These are phyloP conservation scores for Tricholoma sp. DNA, from an alignment of 768 basidiomycete genomes.

Conservation along the genomic window DNA sequence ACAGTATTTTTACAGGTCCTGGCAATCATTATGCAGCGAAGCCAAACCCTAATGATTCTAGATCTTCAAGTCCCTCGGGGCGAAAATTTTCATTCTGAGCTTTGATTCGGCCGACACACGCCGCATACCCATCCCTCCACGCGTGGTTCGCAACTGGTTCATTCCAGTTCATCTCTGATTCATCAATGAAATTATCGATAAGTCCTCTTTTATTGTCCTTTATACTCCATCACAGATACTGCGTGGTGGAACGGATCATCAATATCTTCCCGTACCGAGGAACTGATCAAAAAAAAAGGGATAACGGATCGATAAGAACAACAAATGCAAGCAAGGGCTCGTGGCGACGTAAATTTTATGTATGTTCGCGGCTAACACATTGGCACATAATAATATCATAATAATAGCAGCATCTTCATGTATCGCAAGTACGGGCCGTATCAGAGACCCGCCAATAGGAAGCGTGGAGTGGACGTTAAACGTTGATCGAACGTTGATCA, in stretches of 20 bases:
- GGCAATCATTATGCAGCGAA: neutral
- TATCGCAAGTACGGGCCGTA: neutral
- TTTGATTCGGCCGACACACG: neutral
- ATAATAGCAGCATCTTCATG: neutral
- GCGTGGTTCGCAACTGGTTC: neutral
- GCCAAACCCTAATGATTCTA: neutral
- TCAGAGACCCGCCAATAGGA: neutral
- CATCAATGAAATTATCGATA: neutral
- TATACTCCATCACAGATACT: neutral
- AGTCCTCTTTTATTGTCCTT: neutral
- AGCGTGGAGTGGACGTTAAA: neutral
- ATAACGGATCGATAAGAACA: neutral
- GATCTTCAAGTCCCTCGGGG: neutral
- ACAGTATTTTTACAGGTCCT: neutral
- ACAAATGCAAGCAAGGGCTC: neutral
- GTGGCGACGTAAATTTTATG: neutral
- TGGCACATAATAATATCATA: no score
- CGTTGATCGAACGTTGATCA: no score
- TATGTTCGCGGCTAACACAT: neutral
- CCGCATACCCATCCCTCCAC: neutral
- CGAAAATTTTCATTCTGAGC: neutral
- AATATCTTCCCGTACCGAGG: neutral
- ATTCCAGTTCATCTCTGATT: neutral
- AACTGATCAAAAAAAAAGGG: neutral
- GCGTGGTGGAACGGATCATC: constrained; percentile 3